These are phyloP conservation scores for Lasiodiplodia theobromae DNA, from an alignment of 2,329 filamentous ascomycete genomes.

Conservation along the genomic window DNA sequence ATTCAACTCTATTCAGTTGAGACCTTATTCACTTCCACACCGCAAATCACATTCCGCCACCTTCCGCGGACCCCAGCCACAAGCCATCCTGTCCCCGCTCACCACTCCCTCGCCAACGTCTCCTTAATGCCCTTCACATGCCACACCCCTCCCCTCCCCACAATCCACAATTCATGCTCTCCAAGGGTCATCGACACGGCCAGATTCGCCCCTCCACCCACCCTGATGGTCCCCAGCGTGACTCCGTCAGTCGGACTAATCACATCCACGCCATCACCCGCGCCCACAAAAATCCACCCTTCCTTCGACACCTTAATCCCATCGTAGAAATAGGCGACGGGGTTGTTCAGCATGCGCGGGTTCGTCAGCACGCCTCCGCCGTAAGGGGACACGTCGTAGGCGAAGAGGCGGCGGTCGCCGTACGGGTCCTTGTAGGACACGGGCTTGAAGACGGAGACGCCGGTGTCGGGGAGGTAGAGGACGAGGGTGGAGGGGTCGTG, in stretches of 20 bases:
- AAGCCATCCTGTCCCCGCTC: neutral
- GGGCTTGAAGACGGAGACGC: constrained; percentile 5
- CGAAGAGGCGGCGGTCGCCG: constrained; percentile 29
- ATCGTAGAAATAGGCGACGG: constrained; percentile 32
- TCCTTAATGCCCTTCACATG: constrained; percentile 29
- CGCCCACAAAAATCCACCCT: constrained; percentile 32
- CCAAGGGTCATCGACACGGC: constrained; percentile 31
- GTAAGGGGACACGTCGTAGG: constrained; percentile 22
- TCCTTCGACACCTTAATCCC: constrained; percentile 29
- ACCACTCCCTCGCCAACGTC: constrained; percentile 12
- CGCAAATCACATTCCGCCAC: neutral
- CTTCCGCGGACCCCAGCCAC: neutral
- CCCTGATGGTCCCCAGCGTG: constrained; percentile 32
- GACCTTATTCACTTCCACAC: neutral
- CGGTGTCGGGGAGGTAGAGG: neutral
- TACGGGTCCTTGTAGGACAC: constrained; percentile 29
- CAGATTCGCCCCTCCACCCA: constrained; percentile 32
- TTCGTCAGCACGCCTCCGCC: constrained; percentile 29
- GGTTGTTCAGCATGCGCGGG: constrained; percentile 32
- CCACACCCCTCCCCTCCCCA: constrained; percentile 32
- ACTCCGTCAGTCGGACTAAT: constrained; percentile 31
- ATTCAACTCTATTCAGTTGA: no score
- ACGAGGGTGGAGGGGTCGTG: neutral
- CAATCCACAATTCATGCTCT: constrained; percentile 32
- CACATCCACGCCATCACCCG: constrained; percentile 33